Conservation (phyloP, 352 stramenopile genomes). For the Globisporangium splendens region DNA sequence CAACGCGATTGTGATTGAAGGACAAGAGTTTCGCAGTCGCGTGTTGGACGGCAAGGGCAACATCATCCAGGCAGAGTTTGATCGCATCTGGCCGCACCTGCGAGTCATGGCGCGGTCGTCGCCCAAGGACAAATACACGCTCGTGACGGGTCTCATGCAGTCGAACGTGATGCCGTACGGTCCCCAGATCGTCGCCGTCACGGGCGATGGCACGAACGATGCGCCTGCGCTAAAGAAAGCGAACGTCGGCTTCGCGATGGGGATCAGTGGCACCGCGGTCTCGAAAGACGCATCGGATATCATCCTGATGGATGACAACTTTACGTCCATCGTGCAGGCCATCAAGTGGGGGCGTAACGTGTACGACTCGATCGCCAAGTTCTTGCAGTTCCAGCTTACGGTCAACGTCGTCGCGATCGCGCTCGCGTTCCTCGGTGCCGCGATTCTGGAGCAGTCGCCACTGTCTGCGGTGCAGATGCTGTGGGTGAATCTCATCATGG, state of each 20-base stretch:
- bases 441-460: constrained; percentile 77
- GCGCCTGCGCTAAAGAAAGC: constrained; percentile 95
- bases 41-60: constrained; percentile 65
- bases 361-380: constrained; percentile 97
- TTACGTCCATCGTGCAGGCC: constrained; percentile 94
- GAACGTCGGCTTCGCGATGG: constrained; percentile 97
- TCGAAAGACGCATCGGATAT: constrained; percentile 96
- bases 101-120: constrained; percentile 92
- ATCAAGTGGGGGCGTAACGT: constrained; percentile 96
- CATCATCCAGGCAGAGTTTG: constrained; percentile 85
- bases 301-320: constrained; percentile 96
- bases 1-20: constrained; percentile 63
- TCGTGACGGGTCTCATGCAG: constrained; percentile 92
- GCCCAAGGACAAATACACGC: constrained; percentile 96
- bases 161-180: constrained; percentile 72
- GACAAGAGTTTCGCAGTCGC: constrained; percentile 57
- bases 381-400: constrained; percentile 98
- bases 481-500: constrained; percentile 99
- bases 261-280: constrained; percentile 94
- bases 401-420: constrained; percentile 95
- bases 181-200: constrained; percentile 93
- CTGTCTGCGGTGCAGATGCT: constrained; percentile 96
- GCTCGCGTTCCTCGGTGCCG: constrained; percentile 89
- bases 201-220: constrained; percentile 97
- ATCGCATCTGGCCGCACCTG: constrained; percentile 90